These are phyloP conservation scores for Trametes cingulata DNA, from an alignment of 768 basidiomycete genomes.

Conservation along the genomic window DNA sequence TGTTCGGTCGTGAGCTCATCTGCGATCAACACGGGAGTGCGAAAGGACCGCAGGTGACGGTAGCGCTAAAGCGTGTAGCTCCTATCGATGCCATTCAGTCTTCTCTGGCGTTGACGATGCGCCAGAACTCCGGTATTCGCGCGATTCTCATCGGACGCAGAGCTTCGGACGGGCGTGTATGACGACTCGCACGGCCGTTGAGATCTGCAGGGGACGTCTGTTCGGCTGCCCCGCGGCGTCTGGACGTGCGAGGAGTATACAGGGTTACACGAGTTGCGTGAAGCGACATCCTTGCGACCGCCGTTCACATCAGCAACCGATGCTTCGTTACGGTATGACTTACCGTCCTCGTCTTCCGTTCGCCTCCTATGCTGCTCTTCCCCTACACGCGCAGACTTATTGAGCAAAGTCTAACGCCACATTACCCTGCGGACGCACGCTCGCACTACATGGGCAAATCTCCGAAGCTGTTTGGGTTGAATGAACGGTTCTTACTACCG, in stretches of 20 bases:
- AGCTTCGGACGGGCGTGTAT: neutral
- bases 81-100: slow-evolving; percentile 4
- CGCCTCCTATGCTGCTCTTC: neutral
- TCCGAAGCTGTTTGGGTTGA: neutral
- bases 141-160: slow-evolving; percentile 10
- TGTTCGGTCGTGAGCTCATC: slow-evolving; percentile 8
- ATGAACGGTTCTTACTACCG: neutral
- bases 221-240: slow-evolving; percentile 13
- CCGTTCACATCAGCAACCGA: neutral
- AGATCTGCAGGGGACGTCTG: slow-evolving; percentile 12
- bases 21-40: slow-evolving; percentile 16
- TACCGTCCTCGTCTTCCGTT: neutral
- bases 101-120: slow-evolving; percentile 1
- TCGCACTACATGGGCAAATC: slow-evolving; percentile 1
- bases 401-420: slow-evolving; percentile 14
- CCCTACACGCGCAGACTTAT: neutral
- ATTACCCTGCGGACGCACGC: slow-evolving; percentile 9
- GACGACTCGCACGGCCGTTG: neutral
- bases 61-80: neutral
- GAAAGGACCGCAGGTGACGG: slow-evolving; percentile 11
- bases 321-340: neutral
- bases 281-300: neutral
- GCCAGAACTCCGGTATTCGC: slow-evolving; percentile 9
- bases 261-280: neutral
- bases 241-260: neutral